Evolutionary conservation across 371 early-diverging fungal species (phyloP).

Genomic region (Syncephalis plumigaleata): DNA sequence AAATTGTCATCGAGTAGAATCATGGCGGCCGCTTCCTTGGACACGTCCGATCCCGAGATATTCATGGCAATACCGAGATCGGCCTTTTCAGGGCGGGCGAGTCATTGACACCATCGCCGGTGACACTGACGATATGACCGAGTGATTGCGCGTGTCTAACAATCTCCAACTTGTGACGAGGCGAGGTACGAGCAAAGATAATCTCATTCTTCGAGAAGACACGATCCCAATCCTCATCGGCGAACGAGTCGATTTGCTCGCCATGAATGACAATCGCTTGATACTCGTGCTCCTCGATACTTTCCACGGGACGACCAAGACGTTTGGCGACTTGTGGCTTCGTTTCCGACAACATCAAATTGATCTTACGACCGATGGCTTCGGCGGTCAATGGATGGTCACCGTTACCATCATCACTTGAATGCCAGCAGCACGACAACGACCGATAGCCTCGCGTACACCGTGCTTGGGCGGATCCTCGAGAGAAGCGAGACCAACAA

Average conservation of each 20-base stretch:
- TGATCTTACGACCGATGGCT: slow-evolving; percentile 78
- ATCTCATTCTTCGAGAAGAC: slow-evolving; percentile 74
- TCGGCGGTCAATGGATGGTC: slow-evolving; percentile 86
- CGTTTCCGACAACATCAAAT: slow-evolving; percentile 77
- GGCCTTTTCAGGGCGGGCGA: slow-evolving; percentile 87
- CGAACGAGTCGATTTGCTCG: slow-evolving; percentile 57
- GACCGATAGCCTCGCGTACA: slow-evolving; percentile 86
- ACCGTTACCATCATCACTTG: slow-evolving; percentile 95
- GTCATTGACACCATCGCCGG: slow-evolving; percentile 91
- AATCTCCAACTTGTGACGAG: slow-evolving; percentile 79
- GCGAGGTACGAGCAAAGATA: slow-evolving; percentile 83
- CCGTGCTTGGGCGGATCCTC: slow-evolving; percentile 95
- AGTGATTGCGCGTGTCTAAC: slow-evolving; percentile 61
- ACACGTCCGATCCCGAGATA: slow-evolving; percentile 82
- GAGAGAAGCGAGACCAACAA: slow-evolving; percentile 72
- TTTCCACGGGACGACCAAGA: slow-evolving; percentile 29
- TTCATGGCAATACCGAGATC: slow-evolving; percentile 97
- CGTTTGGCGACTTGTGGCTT: slow-evolving; percentile 50
- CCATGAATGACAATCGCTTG: slow-evolving; percentile 84
- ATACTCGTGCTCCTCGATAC: slow-evolving; percentile 59
- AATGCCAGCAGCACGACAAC: slow-evolving; percentile 81
- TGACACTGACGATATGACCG: slow-evolving; percentile 86
- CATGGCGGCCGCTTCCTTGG: slow-evolving; percentile 97
- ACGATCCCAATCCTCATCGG: slow-evolving; percentile 74
- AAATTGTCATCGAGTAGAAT: slow-evolving; percentile 67